A percentile compares a stretch with the other conserved stretches of the same genome.
These are phyloP conservation scores for Magnaporthiopsis incrustans DNA, from an alignment of 2,329 filamentous ascomycete species.

Conservation along the genomic window DNA sequence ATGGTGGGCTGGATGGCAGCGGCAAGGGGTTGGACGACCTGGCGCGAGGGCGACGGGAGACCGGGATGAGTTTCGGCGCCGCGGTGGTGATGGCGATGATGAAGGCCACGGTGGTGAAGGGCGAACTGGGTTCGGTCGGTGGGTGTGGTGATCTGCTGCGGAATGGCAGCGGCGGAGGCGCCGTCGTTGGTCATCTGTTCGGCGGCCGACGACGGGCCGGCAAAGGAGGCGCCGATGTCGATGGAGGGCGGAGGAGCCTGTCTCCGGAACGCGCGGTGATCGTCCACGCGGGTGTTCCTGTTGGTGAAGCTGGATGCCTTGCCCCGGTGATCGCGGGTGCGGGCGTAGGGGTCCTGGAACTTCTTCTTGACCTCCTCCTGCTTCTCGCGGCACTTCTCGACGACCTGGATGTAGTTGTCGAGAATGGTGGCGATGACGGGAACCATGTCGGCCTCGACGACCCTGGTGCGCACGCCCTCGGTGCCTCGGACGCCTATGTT, in stretches of 20 bases:
- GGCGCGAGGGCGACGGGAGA: constrained; percentile 41
- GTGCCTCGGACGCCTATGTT: constrained; percentile 97
- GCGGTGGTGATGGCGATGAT: constrained; percentile 26
- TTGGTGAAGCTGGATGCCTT: constrained; percentile 48
- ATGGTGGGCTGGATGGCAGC: constrained; percentile 54
- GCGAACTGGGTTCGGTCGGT: constrained; percentile 60
- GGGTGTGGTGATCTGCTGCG: constrained; percentile 57
- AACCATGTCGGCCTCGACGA: constrained; percentile 98
- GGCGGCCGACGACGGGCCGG: constrained; percentile 33
- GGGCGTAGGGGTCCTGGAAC: constrained; percentile 42
- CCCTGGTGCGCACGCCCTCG: constrained; percentile 84
- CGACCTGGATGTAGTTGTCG: constrained; percentile 95
- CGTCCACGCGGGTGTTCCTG: constrained; percentile 44
- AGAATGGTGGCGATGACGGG: constrained; percentile 97
- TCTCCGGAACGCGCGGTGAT: constrained; percentile 50
- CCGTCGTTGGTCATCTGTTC: constrained; percentile 41
- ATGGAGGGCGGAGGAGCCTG: constrained; percentile 80
- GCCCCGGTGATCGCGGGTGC: constrained; percentile 42
- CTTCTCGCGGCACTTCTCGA: constrained; percentile 84
- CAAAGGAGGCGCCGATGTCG: constrained; percentile 58
- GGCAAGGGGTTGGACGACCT: constrained; percentile 57
- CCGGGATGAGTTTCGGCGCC: constrained; percentile 40
- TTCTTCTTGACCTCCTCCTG: constrained; percentile 75
- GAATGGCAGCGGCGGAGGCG: constrained; percentile 51
- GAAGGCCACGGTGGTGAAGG: constrained; percentile 22